Evolutionary conservation across 176 grass and related monocot species (phyloP).

Genomic region (Saccharum officinarum): DNA sequence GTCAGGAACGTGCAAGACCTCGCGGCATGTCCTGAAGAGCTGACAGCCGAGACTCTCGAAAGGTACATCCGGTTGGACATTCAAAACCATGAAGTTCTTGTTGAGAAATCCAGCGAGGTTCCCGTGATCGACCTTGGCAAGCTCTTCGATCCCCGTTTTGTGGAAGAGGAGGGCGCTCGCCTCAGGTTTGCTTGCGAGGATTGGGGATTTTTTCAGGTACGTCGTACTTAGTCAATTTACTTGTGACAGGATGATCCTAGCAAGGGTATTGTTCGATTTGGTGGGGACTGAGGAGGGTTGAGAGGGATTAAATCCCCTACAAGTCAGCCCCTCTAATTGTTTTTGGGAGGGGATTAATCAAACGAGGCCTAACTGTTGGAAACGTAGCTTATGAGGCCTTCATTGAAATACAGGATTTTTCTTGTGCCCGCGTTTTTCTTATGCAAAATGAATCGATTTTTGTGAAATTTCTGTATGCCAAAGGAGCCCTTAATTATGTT

Average conservation of each 20-base stretch:
- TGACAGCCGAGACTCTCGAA: not conserved
- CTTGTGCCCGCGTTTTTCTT: too few relatives aligned
- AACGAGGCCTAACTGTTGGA: too few relatives aligned
- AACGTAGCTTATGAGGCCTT: too few relatives aligned
- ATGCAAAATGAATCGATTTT: too few relatives aligned
- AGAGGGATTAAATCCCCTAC: too few relatives aligned
- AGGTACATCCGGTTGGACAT: not conserved
- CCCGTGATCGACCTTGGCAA: not conserved
- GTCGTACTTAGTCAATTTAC: not conserved
- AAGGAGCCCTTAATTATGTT: too few relatives aligned
- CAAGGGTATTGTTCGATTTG: too few relatives aligned
- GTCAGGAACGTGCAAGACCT: slow-evolving; percentile 2
- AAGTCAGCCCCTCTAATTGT: too few relatives aligned
- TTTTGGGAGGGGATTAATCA: too few relatives aligned
- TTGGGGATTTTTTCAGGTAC: slow-evolving; percentile 9
- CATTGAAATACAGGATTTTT: too few relatives aligned
- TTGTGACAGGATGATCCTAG: not conserved
- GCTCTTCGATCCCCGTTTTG: not conserved
- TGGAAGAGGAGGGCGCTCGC: not conserved
- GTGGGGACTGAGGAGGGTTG: too few relatives aligned
- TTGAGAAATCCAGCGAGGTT: not conserved
- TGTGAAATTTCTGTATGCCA: too few relatives aligned
- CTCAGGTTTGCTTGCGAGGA: not conserved
- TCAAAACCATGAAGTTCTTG: not conserved
- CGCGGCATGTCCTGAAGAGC: not conserved